Evolutionary conservation across 441 rosid species (phyloP), one percentile per base, ranked within the genome.

Genomic region (Euphorbia neoarborescens): DNA sequence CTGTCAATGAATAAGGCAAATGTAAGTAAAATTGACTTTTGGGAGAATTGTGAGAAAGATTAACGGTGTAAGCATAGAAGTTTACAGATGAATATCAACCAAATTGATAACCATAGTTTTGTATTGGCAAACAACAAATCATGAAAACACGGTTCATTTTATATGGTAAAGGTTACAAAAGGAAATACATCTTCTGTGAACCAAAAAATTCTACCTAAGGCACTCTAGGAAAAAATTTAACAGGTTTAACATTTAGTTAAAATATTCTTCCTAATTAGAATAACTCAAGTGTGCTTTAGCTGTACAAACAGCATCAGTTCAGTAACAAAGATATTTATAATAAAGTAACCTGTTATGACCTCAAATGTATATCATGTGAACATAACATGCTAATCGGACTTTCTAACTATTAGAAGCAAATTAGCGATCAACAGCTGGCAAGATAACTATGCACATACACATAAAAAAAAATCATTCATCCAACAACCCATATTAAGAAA

Each of bases 361-460:
- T 66, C 28, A 58, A 19, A 32, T 54, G n/a, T n/a, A 32, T 38
- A 38, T 65, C 51, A 73, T 51, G 25, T 40, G 65, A 62, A 22
- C 17, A 5, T 61, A 17, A 30, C 28, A 54, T 42, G 70, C 25
- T 51, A 67, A 56, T 62, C 50, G 34, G 17, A 56, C 70, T 15
- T 56, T 38, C 8, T 7, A 25, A 22, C 56, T 8, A 7, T 56
- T 15, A 3, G 42, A 6, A 62, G 70, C 57, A 38, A 54, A 59
- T 66, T 65, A 69, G 37, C 22, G 32, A 27, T 28, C 13, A 62
- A 35, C 15, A 71, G 54, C 46, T 66, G 10, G 42, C 28, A 58
- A 12, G 30, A 44, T 53, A 17, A 3, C 38, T 37, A 51, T 25
- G 19, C 46, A 19, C 12, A n/a, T n/a, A n/a, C n/a, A n/a, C n/a